These are phyloP conservation scores for Rhizophagus prolifer DNA, from an alignment of 192 early-diverging fungal species.

Conservation along the genomic window DNA sequence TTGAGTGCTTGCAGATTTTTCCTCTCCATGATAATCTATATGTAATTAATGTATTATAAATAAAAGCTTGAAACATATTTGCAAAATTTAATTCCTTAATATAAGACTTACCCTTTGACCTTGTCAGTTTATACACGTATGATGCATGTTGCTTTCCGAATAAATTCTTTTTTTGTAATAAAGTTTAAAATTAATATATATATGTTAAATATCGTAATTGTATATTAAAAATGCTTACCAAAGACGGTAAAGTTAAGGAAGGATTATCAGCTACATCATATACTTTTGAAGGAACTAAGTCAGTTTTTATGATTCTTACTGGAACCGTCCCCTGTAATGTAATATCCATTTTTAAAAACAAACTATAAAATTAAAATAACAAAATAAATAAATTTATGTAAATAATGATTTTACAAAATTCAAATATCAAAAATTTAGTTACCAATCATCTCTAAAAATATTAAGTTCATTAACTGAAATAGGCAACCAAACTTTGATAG, in stretches of 20 bases:
- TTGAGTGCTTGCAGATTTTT: constrained; percentile 31
- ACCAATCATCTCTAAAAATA: constrained; percentile 57
- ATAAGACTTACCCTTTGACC: constrained; percentile 41
- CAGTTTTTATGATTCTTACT: constrained; percentile 50
- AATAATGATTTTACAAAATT: background rate
- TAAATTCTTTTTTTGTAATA: constrained; percentile 39
- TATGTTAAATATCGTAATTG: background rate
- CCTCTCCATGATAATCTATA: constrained; percentile 11
- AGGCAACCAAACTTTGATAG: constrained; percentile 50
- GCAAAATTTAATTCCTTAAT: background rate
- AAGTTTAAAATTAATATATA: background rate
- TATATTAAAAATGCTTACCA: constrained; percentile 31
- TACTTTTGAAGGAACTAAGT: constrained; percentile 42
- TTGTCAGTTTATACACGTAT: constrained; percentile 56
- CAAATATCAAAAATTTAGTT: constrained; percentile 19
- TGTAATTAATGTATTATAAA: background rate
- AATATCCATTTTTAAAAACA: constrained; percentile 6
- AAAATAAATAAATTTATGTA: background rate
- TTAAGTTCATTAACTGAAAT: constrained; percentile 54
- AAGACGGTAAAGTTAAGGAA: background rate
- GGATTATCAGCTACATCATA: constrained; percentile 43
- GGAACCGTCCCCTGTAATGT: constrained; percentile 44
- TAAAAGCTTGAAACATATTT: background rate
- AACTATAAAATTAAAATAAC: constrained; percentile 12
- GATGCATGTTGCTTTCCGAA: constrained; percentile 55